phyloP scores from a whole-genome alignment of 73 alveolate genomes.

The Breviolum minutum region DNA sequence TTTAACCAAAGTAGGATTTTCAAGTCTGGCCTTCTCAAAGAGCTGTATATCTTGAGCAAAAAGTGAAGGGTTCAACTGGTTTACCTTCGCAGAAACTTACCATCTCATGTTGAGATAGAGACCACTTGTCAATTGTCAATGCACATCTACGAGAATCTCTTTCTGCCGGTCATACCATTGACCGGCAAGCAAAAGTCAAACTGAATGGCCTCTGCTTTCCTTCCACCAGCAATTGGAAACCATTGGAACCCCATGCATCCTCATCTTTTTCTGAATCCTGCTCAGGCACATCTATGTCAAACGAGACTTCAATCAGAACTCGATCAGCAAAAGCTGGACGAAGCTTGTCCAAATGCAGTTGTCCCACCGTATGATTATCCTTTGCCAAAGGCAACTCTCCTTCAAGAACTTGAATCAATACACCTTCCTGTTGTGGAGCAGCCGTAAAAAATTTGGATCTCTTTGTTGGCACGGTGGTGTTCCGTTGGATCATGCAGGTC shows the following conservation, averaged over 20 bases:
- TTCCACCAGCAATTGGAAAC: too few species aligned
- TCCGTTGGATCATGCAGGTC: constrained; percentile 37
- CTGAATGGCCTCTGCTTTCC: neutral
- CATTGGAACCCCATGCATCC: neutral
- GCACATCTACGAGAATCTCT: too few species aligned
- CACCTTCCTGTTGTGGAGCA: neutral
- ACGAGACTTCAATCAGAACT: neutral
- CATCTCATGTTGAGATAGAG: too few species aligned
- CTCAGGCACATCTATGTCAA: constrained; percentile 17
- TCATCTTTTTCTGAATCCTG: neutral
- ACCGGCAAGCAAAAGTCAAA: neutral
- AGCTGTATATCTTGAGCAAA: too few species aligned
- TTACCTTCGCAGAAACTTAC: too few species aligned
- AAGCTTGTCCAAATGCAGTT: constrained; percentile 18
- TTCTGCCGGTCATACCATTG: too few species aligned
- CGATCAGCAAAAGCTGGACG: neutral
- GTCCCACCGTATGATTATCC: constrained; percentile 20
- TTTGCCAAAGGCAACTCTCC: constrained; percentile 37
- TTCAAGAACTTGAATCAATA: constrained; percentile 41
- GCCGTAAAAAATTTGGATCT: constrained; percentile 4
- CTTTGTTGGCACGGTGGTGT: constrained; percentile 28
- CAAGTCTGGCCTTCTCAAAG: neutral
- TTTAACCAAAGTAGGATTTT: neutral
- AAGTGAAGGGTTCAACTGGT: too few species aligned
- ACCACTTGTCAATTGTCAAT: too few species aligned